Conservation (phyloP, 225 moss, liverwort and hornwort genomes). For the Polytrichum formosum region DNA sequence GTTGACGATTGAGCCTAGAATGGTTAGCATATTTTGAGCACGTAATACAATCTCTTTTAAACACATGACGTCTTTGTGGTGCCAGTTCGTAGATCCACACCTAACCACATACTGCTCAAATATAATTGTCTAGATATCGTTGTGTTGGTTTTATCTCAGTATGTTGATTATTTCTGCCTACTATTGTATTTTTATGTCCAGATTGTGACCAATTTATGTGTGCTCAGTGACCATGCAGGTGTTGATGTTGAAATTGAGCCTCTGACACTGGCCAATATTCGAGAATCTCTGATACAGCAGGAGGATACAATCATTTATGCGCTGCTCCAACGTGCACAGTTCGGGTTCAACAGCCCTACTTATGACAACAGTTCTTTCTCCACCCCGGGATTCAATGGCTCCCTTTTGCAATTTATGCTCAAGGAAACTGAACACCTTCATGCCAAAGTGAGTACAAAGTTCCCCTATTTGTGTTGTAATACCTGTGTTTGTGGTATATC, state of each 20-base stretch:
- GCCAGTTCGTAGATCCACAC: too few species aligned
- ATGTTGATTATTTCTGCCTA: background rate
- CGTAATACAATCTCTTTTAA: too few species aligned
- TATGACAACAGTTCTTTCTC: slow-evolving; percentile 59
- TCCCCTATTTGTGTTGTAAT: background rate
- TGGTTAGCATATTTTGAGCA: too few species aligned
- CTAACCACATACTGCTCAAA: too few species aligned
- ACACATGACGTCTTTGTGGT: too few species aligned
- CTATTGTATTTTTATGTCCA: background rate
- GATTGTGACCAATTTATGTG: slow-evolving; percentile 1
- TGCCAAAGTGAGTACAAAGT: slow-evolving; percentile 60
- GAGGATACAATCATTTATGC: slow-evolving; percentile 91
- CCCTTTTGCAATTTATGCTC: slow-evolving; percentile 71
- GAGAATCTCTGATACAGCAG: slow-evolving; percentile 83
- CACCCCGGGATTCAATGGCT: slow-evolving; percentile 60
- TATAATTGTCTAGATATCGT: too few species aligned
- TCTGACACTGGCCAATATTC: slow-evolving; percentile 60
- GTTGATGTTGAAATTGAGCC: slow-evolving; percentile 36
- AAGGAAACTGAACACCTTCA: slow-evolving; percentile 79
- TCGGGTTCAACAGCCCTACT: slow-evolving; percentile 67
- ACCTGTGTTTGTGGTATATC: too few species aligned
- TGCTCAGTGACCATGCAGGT: slow-evolving; percentile 24
- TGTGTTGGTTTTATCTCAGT: background rate
- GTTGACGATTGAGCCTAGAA: too few species aligned
- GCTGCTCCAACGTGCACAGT: slow-evolving; percentile 79